A percentile compares a stretch with the other conserved stretches of the same genome.
phyloP scores from a whole-genome alignment of 768 basidiomycete species.

The Pulveroboletus sp. region DNA sequence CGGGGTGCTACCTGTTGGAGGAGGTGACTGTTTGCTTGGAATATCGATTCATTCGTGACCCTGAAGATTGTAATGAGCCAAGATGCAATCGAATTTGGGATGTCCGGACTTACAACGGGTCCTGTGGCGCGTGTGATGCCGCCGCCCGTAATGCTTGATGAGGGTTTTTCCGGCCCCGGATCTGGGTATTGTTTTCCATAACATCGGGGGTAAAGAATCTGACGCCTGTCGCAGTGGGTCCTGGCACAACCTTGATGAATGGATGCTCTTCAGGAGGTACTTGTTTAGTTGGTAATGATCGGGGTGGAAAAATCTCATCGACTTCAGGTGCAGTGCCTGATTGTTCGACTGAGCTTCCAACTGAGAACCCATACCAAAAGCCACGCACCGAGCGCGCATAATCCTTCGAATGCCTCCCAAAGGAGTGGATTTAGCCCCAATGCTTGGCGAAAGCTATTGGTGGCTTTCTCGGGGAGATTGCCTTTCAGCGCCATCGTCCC shows the following conservation, averaged over 20 bases:
- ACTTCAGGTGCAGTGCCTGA: conserved; percentile 67
- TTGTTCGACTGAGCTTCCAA: conserved; percentile 12
- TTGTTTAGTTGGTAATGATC: conserved; percentile 52
- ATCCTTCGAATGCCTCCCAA: conserved; percentile 90
- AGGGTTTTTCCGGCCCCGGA: conserved; percentile 54
- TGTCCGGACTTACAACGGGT: conserved; percentile 50
- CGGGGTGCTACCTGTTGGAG: conserved; percentile 43
- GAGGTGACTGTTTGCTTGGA: conserved; percentile 54
- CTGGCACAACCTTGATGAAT: conserved; percentile 32
- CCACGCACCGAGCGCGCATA: conserved; percentile 69
- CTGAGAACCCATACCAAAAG: conserved; percentile 1
- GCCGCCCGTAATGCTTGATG: conserved; percentile 56
- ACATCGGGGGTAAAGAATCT: conserved; percentile 77
- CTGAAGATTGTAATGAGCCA: conserved; percentile 31
- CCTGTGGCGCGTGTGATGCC: conserved; percentile 46
- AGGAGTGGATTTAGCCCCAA: conserved; percentile 70
- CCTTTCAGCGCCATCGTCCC: conserved; percentile 75
- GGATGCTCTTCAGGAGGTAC: conserved; percentile 48
- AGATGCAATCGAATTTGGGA: neutral
- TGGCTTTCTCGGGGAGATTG: conserved; percentile 72
- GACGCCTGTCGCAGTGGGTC: conserved; percentile 56
- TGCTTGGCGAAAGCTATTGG: conserved; percentile 63
- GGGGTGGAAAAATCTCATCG: conserved; percentile 67
- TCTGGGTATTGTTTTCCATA: conserved; percentile 50
- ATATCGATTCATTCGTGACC: conserved; percentile 51